Base-by-base conservation (phyloP, 768 basidiomycete species). In the Phylloporus sp. region DNA sequence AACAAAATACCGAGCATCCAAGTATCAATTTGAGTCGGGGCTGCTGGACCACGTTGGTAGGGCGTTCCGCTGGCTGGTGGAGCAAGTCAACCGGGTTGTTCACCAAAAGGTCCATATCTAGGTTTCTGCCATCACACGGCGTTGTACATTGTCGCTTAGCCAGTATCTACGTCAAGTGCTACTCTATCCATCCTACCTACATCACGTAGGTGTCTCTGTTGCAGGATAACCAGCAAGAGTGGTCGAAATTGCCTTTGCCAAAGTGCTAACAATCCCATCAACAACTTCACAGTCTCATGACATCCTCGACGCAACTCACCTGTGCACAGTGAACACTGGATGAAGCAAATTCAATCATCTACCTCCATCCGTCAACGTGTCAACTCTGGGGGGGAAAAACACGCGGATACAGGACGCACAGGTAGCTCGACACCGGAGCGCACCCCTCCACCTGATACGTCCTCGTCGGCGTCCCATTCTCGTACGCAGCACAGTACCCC, bases 311-410 rank as follows among this genome's bases (percentile, higher is more conserved):
- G 15, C 27, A 64, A n/a, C 76, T 54, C 55, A 81, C 81, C 78
- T 69, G 55, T 82, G 81, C 46, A 84, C 72, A 20, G 79, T 79
- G 54, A 80, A 84, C 17, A 82, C 54, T 22, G 80, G 81, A 58
- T 82, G 81, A 32, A 84, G 64, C 3, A 69, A 59, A 58, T 83
- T 82, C 38, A 82, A 57, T 81, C 81, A 82, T 66, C 80, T 82
- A 47, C 17, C 1, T 35, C 35, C 17, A 9, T 51, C 20, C 54
- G 43, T 14, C n/a, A 0, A 15, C 22, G 13, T 4, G 7, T 23
- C n/a, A 24, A 26, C n/a, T 18, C 11, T 1, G n/a, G n/a, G n/a
- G n/a, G n/a, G n/a, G n/a, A 11, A 14, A 44, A 14, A n/a, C 6
- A n/a, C n/a, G n/a, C n/a, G n/a, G n/a, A n/a, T n/a, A n/a, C n/a